These are phyloP conservation scores for Orbilia ellipsospora DNA, from an alignment of 2,329 filamentous ascomycete species.

Conservation along the genomic window DNA sequence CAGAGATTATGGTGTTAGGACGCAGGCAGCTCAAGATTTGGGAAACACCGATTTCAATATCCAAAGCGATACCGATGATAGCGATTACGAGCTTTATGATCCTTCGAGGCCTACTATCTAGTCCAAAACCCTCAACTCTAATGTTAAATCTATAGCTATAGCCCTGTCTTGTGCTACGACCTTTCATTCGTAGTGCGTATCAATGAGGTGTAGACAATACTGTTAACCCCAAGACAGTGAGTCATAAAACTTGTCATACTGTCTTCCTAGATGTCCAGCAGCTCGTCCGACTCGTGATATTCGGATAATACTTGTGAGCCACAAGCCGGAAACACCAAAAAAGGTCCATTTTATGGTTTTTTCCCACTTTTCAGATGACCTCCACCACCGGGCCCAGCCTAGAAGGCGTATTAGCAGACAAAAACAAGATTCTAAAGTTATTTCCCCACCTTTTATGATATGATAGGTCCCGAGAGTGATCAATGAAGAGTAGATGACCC, in stretches of 20 bases:
- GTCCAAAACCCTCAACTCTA: neutral
- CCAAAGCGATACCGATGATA: slow-evolving; percentile 57
- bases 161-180: neutral
- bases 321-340: slow-evolving; percentile 53
- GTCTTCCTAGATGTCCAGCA: slow-evolving; percentile 57
- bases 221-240: neutral
- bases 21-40: too few species aligned
- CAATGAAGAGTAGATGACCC: slow-evolving; percentile 56
- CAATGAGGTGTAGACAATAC: too few species aligned
- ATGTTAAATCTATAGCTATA: neutral
- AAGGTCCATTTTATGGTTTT: slow-evolving; percentile 29
- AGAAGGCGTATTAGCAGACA: neutral
- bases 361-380: slow-evolving; percentile 28
- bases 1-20: neutral
- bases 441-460: slow-evolving; percentile 56
- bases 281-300: slow-evolving; percentile 54
- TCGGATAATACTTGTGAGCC: slow-evolving; percentile 56
- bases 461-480: slow-evolving; percentile 57
- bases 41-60: too few species aligned
- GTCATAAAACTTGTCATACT: slow-evolving; percentile 58
- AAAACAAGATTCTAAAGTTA: neutral
- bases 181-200: neutral
- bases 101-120: slow-evolving; percentile 54
- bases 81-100: slow-evolving; percentile 55
- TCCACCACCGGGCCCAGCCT: slow-evolving; percentile 56